Evolutionary conservation across 441 rosid genomes (phyloP), one percentile per base, ranked within the genome.

Genomic region (Melastoma candidum): DNA sequence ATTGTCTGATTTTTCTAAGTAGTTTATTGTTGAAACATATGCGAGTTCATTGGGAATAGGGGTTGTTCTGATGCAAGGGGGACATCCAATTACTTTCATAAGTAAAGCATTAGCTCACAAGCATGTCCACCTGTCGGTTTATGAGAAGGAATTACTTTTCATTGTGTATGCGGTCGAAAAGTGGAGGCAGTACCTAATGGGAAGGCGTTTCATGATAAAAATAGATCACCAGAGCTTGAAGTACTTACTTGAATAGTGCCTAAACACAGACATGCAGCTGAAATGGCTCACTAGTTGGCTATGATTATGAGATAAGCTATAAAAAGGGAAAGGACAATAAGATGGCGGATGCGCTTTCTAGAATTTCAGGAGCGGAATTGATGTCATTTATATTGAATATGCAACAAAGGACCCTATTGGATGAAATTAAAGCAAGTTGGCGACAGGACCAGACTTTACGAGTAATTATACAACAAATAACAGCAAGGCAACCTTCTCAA

Each of bases 121-220:
- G 8, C 41, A 36, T 9, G 1, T 4, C 8, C 6, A 36, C 41
- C 8, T 36, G 8, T 53, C 57, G 11, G 4, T 13, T 10, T 53
- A 53, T n/a, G 57, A 36, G 4, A 53, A 32, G 22, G 46, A 53
- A 14, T 32, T 53, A 22, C 7, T 53, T 22, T 44, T 46, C 10
- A 11, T 53, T 2, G 46, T 53, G 3, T 29, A 11, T 53, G 57
- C 46, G 0, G 57, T 53, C 1, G 10, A 53, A 11, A 36, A 36
- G 7, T n/a, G 57, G 45, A 12, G 9, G 10, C 22, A 29, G 2
- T 53, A 53, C 46, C 14, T 39, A 11, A 11, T 51, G 8, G 43
- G n/a, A 11, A 24, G 43, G 3, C 43, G 12, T 3, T 51, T 51
- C 17, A 12, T 7, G 2, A 29, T 51, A 1, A 25, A 6, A 12